Conservation (phyloP, 768 basidiomycete species). For the Lentinula sp. region DNA sequence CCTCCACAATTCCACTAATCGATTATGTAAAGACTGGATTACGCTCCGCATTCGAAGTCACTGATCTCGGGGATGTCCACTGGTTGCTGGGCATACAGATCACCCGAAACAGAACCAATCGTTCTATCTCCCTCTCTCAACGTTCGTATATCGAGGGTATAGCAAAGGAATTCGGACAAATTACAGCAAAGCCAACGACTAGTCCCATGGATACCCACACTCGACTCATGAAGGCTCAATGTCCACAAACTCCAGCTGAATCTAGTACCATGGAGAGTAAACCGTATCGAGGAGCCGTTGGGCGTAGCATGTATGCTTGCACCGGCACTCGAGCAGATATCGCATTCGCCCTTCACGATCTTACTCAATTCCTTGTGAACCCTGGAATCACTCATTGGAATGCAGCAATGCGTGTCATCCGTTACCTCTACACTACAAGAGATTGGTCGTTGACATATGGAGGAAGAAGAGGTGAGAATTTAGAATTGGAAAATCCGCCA, state of each 20-base stretch:
- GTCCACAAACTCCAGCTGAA: slow-evolving; percentile 5
- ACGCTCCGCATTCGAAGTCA: slow-evolving; percentile 16
- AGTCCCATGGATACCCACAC: background rate
- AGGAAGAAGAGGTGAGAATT: no score
- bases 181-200: slow-evolving; percentile 7
- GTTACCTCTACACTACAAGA: slow-evolving; percentile 21
- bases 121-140: slow-evolving; percentile 14
- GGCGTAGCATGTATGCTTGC: slow-evolving; percentile 19
- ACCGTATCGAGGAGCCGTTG: slow-evolving; percentile 18
- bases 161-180: slow-evolving; percentile 13
- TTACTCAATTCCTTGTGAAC: slow-evolving; percentile 20
- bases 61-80: slow-evolving; percentile 19
- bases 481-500: background rate
- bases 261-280: slow-evolving; percentile 9
- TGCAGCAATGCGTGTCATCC: slow-evolving; percentile 23
- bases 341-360: slow-evolving; percentile 15
- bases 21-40: slow-evolving; percentile 13
- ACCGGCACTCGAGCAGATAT: slow-evolving; percentile 24
- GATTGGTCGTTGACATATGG: slow-evolving; percentile 9
- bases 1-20: slow-evolving; percentile 7
- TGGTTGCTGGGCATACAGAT: slow-evolving; percentile 24
- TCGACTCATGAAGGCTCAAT: background rate
- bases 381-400: slow-evolving; percentile 22
- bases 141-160: slow-evolving; percentile 18
- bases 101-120: slow-evolving; percentile 6